Base-by-base conservation (phyloP, 495 filamentous ascomycete species). In the Recurvomyces mirabilis region DNA sequence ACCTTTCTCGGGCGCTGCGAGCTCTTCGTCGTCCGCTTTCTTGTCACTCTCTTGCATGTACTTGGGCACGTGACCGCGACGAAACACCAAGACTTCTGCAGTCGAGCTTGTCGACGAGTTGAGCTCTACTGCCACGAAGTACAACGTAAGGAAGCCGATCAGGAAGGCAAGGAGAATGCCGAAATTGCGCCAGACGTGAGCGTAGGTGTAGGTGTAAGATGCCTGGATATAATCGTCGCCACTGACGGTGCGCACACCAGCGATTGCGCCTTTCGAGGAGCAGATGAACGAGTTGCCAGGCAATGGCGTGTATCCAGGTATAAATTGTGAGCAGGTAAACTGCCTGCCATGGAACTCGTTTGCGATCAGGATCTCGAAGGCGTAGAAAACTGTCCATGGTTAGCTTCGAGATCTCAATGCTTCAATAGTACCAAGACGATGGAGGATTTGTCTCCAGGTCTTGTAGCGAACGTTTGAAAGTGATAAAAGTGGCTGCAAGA, bases 291-390 rank as follows among this genome's bases (percentile, higher is more conserved):
- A 38, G 22, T 36, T 32, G 5, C 50, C 50, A 2, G 28, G 24
- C 12, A 54, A 34, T 2, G 34, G 26, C 4, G 30, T 32, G 37
- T 44, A 45, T 2, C 36, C 41, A 10, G 41, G 42, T 1, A 54
- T 28, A 18, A 49, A 46, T 10, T 39, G 29, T 13, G 41, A 34
- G 35, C 41, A 45, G 1, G 14, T 24, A 19, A 40, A 60, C 29
- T 22, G n/a, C 32, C 45, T 28, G 10, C 51, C 54, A 29, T 55
- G 38, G 48, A 71, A 63, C 36, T 72, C 65, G 42, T 71, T 72
- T 5, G 60, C 46, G 44, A 72, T 60, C 25, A 70, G 41, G 12
- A 56, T 57, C 38, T 66, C 60, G 11, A 43, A 50, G 22, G 55
- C 60, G 47, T 71, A 71, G 5, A 53, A 56, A 11, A 69, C n/a